Evolutionary conservation across 2,329 filamentous ascomycete genomes (phyloP).

Genomic region (Trichoderma aggressivum): DNA sequence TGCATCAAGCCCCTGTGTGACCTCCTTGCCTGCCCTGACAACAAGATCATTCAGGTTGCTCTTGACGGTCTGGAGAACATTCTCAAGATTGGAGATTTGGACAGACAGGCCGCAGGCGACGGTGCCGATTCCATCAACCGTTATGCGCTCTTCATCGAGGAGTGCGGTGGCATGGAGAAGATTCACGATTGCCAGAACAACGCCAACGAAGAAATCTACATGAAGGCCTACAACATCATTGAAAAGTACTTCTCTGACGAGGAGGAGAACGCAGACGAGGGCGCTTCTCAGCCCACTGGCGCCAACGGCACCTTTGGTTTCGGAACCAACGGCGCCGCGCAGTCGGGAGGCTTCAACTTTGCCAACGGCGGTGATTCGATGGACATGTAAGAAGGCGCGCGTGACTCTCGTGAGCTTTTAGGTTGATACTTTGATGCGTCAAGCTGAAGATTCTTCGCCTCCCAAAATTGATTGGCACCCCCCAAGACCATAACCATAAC

Average conservation of each 20-base stretch:
- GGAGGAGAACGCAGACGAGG: slow-evolving; percentile 85
- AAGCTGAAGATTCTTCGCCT: neutral
- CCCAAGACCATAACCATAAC: slow-evolving; percentile 9
- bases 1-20: slow-evolving; percentile 98
- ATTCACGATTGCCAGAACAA: slow-evolving; percentile 99
- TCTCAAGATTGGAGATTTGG: slow-evolving; percentile 97
- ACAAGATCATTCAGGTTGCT: slow-evolving; percentile 99
- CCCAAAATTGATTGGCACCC: slow-evolving; percentile 8
- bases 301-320: slow-evolving; percentile 76
- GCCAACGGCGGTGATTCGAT: slow-evolving; percentile 66
- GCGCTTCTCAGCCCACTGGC: slow-evolving; percentile 66
- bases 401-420: neutral
- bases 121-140: slow-evolving; percentile 82
- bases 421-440: neutral
- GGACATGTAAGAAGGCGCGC: slow-evolving; percentile 53
- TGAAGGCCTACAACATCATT: slow-evolving; percentile 99
- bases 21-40: slow-evolving; percentile 91
- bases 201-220: slow-evolving; percentile 99
- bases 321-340: slow-evolving; percentile 58
- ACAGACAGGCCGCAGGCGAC: slow-evolving; percentile 83
- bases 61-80: slow-evolving; percentile 98
- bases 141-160: slow-evolving; percentile 96
- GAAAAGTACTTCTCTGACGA: slow-evolving; percentile 99
- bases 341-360: slow-evolving; percentile 90
- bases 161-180: slow-evolving; percentile 99